Evolutionary conservation across 768 basidiomycete species (phyloP).

Genomic region (Tulasnella sp.): DNA sequence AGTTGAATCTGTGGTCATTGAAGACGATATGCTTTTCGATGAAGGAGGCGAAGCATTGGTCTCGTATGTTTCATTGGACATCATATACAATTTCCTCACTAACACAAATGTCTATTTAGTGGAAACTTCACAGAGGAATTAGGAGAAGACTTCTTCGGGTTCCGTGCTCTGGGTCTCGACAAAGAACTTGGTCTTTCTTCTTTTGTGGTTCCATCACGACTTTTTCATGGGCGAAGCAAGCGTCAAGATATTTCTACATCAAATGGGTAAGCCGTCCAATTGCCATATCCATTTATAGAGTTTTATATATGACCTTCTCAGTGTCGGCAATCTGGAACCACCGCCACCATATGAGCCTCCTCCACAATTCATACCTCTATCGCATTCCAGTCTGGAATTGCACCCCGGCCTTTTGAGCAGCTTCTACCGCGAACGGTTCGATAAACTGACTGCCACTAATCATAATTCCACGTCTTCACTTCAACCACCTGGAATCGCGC

Average conservation of each 20-base stretch:
- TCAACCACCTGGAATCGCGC: slow-evolving; percentile 5
- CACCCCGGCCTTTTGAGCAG: slow-evolving; percentile 77
- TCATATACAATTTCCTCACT: background rate
- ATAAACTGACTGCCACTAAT: slow-evolving; percentile 5
- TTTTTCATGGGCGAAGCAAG: slow-evolving; percentile 54
- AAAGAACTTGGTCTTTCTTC: slow-evolving; percentile 68
- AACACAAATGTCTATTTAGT: slow-evolving; percentile 27
- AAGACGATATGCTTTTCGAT: slow-evolving; percentile 53
- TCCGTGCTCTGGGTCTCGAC: slow-evolving; percentile 78
- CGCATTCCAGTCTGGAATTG: slow-evolving; percentile 46
- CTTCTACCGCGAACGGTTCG: slow-evolving; percentile 42
- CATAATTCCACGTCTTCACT: slow-evolving; percentile 1
- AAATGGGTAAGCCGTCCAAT: slow-evolving; percentile 37
- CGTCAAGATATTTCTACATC: slow-evolving; percentile 28
- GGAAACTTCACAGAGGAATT: slow-evolving; percentile 79
- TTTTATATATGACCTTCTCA: background rate
- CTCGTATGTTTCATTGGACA: slow-evolving; percentile 34
- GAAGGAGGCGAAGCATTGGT: slow-evolving; percentile 54
- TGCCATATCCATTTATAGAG: background rate
- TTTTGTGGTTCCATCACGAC: slow-evolving; percentile 61
- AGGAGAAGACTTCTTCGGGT: slow-evolving; percentile 87
- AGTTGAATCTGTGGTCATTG: slow-evolving; percentile 39
- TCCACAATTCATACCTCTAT: slow-evolving; percentile 63
- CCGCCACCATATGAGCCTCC: slow-evolving; percentile 79
- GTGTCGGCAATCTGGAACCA: slow-evolving; percentile 34